Percentiles rank a stretch among this genome's conserved stretches.
Evolutionary conservation across 306 rosid genomes (phyloP).

Genomic region (Betula pendula): DNA sequence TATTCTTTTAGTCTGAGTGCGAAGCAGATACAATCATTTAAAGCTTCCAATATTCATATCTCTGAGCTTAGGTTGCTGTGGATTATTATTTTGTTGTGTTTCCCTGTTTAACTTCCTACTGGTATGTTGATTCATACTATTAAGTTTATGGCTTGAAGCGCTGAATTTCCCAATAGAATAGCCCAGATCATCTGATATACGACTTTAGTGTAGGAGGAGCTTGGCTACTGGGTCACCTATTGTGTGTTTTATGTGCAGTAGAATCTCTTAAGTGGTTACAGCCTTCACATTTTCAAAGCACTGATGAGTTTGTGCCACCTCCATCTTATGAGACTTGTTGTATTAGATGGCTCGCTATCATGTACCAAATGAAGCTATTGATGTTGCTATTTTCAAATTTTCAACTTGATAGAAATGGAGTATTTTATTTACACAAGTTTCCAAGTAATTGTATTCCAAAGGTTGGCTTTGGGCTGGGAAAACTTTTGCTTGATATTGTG

Average conservation of each 20-base stretch:
- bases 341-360: slow-evolving; percentile 5
- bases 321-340: not conserved
- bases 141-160: not conserved
- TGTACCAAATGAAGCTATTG: not conserved
- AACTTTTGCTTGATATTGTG: too few species aligned
- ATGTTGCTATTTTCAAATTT: not conserved
- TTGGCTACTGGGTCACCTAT: not conserved
- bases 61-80: not conserved
- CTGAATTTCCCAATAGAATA: not conserved
- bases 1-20: not conserved
- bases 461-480: too few species aligned
- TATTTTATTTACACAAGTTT: not conserved
- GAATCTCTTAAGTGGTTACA: not conserved
- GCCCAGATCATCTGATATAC: slow-evolving; percentile 2
- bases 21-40: not conserved
- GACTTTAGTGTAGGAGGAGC: not conserved
- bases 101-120: not conserved
- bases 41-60: not conserved
- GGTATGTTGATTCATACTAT: not conserved
- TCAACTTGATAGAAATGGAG: not conserved
- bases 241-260: not conserved
- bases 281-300: not conserved
- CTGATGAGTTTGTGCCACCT: not conserved
- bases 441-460: not conserved
- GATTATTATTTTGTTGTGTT: not conserved